Evolutionary conservation across 495 filamentous ascomycete species (phyloP).

Genomic region (Penicillium goetzii): DNA sequence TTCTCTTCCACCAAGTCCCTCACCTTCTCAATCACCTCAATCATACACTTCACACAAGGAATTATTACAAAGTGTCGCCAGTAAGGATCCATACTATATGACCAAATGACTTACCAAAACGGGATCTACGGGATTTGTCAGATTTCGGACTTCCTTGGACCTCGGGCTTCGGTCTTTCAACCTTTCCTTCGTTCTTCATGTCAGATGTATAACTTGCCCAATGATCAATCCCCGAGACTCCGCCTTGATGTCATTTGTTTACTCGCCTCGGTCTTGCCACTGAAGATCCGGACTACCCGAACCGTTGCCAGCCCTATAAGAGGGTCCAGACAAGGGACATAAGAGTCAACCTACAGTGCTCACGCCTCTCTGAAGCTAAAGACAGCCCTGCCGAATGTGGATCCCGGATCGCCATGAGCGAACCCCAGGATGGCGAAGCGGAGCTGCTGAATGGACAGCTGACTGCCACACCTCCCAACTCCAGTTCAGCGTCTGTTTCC

Average conservation of each 20-base stretch:
- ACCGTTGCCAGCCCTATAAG: not conserved
- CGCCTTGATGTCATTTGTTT: conserved; percentile 22
- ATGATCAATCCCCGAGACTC: not conserved
- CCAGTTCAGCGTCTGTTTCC: not conserved
- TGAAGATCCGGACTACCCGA: conserved; percentile 18
- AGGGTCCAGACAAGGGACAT: not conserved
- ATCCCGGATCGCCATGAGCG: conserved; percentile 10
- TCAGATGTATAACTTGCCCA: not conserved
- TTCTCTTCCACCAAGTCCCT: not conserved
- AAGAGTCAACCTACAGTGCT: not conserved
- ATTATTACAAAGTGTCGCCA: not conserved
- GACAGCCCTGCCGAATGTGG: conserved; percentile 1
- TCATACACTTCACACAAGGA: not conserved
- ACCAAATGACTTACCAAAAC: not conserved
- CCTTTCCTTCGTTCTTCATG: not conserved
- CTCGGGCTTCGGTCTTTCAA: not conserved
- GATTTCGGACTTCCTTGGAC: not conserved
- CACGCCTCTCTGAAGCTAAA: not conserved
- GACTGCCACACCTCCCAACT: conserved; percentile 6
- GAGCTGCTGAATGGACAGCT: conserved; percentile 16
- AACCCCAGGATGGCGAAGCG: not conserved
- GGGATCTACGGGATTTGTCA: not conserved
- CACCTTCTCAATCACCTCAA: not conserved
- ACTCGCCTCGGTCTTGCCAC: conserved; percentile 18
- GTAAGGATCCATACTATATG: not conserved